phyloP scores from a whole-genome alignment of 805 yeast species.

The Blastobotrys attinorum region DNA sequence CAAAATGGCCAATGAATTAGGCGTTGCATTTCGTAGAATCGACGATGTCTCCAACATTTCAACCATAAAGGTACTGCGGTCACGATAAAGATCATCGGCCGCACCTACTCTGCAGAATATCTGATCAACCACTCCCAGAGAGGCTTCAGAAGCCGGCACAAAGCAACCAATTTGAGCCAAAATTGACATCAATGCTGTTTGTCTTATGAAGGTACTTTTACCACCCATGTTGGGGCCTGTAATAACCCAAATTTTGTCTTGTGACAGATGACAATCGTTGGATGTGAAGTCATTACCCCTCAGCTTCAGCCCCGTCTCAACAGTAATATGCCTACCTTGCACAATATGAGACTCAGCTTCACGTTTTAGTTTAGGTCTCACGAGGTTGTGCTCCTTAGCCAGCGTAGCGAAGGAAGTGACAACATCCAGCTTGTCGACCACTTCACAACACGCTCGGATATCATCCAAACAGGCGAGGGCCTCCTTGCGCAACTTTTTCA shows the following conservation, averaged over 20 bases:
- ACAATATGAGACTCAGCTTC: constrained; percentile 41
- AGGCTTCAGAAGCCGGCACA: constrained; percentile 53
- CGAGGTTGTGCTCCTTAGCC: constrained; percentile 59
- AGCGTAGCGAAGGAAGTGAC: constrained; percentile 63
- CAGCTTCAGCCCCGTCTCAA: constrained; percentile 59
- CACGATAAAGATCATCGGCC: constrained; percentile 64
- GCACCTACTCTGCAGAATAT: constrained; percentile 77
- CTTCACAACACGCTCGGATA: constrained; percentile 43
- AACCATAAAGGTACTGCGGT: constrained; percentile 86
- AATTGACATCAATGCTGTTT: constrained; percentile 57
- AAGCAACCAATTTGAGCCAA: constrained; percentile 72
- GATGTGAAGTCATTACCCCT: constrained; percentile 43
- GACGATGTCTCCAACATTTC: constrained; percentile 81
- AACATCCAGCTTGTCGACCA: constrained; percentile 63
- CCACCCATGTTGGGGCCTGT: constrained; percentile 94
- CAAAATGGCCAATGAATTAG: constrained; percentile 61
- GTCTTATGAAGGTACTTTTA: constrained; percentile 68
- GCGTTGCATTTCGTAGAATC: constrained; percentile 59
- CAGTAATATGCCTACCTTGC: constrained; percentile 79
- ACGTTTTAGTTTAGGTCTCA: constrained; percentile 54
- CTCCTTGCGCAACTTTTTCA: constrained; percentile 40
- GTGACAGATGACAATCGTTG: constrained; percentile 33
- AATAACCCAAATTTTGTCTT: constrained; percentile 45
- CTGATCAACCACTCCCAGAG: constrained; percentile 65
- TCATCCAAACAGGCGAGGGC: constrained; percentile 39